Conservation (phyloP, 306 rosid species). For the Rosa rugosa region DNA sequence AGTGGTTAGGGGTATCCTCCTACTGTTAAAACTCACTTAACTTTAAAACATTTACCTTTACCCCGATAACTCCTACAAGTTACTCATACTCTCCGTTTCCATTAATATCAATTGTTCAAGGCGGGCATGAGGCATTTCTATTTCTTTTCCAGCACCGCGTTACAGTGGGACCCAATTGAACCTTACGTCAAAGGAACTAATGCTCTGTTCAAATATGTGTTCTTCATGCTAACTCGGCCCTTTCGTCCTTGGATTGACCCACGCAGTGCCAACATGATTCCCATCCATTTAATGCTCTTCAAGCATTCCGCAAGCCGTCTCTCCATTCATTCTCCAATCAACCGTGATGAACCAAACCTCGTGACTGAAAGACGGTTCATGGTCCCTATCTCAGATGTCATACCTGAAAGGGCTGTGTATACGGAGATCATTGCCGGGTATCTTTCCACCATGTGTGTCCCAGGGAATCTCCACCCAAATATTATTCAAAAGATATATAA, state of each 20-base stretch:
- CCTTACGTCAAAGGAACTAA: no score
- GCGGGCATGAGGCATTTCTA: no score
- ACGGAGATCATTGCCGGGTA: neutral
- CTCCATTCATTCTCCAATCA: neutral
- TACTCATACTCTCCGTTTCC: no score
- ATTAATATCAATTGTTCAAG: no score
- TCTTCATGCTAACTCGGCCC: neutral
- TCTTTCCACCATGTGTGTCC: neutral
- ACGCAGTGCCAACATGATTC: neutral
- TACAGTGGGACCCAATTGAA: no score
- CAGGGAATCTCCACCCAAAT: neutral
- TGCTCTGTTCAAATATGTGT: no score
- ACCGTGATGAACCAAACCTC: neutral
- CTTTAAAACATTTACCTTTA: no score
- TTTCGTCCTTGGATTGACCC: neutral
- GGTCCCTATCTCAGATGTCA: neutral
- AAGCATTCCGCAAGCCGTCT: neutral
- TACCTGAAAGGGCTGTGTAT: neutral
- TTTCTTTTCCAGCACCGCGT: no score
- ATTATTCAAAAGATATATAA: no score
- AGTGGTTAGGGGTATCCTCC: no score
- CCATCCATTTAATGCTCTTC: neutral
- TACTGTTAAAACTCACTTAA: no score
- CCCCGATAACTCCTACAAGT: no score
- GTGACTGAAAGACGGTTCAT: neutral